Evolutionary conservation across 768 basidiomycete species (phyloP).

Genomic region (Leucogyrophana mollusca): DNA sequence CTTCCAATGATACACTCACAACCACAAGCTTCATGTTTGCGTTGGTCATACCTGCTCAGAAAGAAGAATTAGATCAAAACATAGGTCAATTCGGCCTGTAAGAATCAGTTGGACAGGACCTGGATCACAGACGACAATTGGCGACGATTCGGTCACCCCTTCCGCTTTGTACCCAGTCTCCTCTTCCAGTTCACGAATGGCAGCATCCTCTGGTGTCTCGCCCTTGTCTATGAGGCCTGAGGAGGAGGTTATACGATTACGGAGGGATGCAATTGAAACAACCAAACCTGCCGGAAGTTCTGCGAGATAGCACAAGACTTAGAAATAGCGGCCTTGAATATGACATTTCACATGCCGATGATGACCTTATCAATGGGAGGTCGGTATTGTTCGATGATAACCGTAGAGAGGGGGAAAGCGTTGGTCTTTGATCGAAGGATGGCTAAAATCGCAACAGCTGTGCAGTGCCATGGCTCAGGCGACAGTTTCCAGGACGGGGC

Average conservation of each 20-base stretch:
- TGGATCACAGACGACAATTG: conserved; percentile 66
- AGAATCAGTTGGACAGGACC: conserved; percentile 40
- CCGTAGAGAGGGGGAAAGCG: conserved; percentile 71
- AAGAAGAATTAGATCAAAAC: not conserved
- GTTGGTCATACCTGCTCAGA: conserved; percentile 87
- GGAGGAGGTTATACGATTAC: conserved; percentile 7
- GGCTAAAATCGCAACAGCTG: conserved; percentile 85
- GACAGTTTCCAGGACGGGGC: not conserved
- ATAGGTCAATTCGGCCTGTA: conserved; percentile 2
- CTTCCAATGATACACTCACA: conserved; percentile 65
- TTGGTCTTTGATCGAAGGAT: conserved; percentile 73
- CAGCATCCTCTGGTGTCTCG: conserved; percentile 78
- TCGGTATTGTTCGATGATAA: conserved; percentile 90
- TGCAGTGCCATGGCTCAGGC: not conserved
- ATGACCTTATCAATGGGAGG: conserved; percentile 79
- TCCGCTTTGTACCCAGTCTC: conserved; percentile 85
- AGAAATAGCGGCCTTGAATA: not conserved
- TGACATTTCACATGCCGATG: conserved; percentile 50
- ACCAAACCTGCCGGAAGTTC: conserved; percentile 60
- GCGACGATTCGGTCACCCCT: conserved; percentile 59
- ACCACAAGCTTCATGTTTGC: conserved; percentile 90
- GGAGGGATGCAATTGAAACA: conserved; percentile 33
- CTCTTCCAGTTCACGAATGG: conserved; percentile 87
- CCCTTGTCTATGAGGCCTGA: conserved; percentile 82
- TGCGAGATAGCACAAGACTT: conserved; percentile 12